Percentiles rank a stretch among this genome's conserved stretches.
These are phyloP conservation scores for Excoecaria agallocha DNA, from an alignment of 345 rosid species.

Conservation along the genomic window DNA sequence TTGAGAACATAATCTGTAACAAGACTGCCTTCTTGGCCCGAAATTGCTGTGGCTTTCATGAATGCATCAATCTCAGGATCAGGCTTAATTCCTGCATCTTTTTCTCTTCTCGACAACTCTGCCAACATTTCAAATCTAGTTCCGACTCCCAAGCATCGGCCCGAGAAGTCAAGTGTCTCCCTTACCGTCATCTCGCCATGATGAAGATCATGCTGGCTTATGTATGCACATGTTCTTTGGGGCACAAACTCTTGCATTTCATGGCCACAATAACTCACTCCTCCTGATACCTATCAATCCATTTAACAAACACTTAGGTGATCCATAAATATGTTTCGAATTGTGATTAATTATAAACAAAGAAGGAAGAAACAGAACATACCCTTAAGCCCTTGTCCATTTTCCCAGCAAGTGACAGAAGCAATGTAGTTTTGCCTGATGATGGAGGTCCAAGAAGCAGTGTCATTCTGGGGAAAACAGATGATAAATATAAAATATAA, in stretches of 20 bases:
- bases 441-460: slow-evolving; percentile 65
- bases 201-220: slow-evolving; percentile 64
- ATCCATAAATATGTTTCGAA: background rate
- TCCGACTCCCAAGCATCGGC: slow-evolving; percentile 62
- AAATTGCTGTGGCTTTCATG: slow-evolving; percentile 57
- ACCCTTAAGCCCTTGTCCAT: slow-evolving; percentile 39
- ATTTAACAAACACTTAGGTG: background rate
- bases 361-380: slow-evolving; percentile 3
- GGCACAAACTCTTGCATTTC: slow-evolving; percentile 50
- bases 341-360: background rate
- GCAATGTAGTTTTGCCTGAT: slow-evolving; percentile 57
- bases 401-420: slow-evolving; percentile 49
- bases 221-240: slow-evolving; percentile 57
- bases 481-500: background rate
- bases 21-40: slow-evolving; percentile 44
- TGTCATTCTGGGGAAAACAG: slow-evolving; percentile 42
- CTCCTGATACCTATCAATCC: slow-evolving; percentile 38
- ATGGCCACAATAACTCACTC: slow-evolving; percentile 50
- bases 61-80: slow-evolving; percentile 63
- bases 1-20: slow-evolving; percentile 56
- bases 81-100: slow-evolving; percentile 48
- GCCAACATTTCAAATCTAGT: slow-evolving; percentile 40
- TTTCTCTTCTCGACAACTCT: slow-evolving; percentile 50
- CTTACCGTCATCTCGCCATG: slow-evolving; percentile 64
- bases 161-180: slow-evolving; percentile 56